Base-by-base conservation (phyloP, 2,329 filamentous ascomycete genomes). In the Thielaviopsis populi region DNA sequence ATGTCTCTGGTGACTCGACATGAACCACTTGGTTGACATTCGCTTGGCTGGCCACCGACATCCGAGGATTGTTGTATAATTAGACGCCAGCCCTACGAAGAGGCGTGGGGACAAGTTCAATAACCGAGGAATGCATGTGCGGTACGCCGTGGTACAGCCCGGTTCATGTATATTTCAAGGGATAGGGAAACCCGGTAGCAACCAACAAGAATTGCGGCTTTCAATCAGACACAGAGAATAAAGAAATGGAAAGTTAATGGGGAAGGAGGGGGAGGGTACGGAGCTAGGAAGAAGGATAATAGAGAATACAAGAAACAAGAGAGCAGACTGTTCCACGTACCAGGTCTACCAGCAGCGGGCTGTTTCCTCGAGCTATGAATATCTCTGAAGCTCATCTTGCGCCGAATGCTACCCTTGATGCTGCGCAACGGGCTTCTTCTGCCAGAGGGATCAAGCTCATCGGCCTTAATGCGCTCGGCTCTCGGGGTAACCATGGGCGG, bases 301-400 rank as follows among this genome's bases (percentile, higher is more conserved):
- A n/a, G 22, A 41, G 24, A 17, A 10, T 62, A 19, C 13, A 46
- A 53, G 5, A 63, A 43, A 56, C 41, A 19, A 46, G 11, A 56
- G 53, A n/a, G 54, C 63, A 54, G 5, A 59, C 2, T 13, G 10
- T 53, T 24, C 54, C 46, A 66, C 67, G 58, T 79, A 89, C 87
- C 81, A 76, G 87, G 82, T 75, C 89, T 86, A 68, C 85, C 83
- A 68, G 86, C 78, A 30, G 85, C 87, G 61, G 91, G 86, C 70
- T 94, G 89, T 73, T 91, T 86, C 77, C 92, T 92, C 78, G 89
- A 82, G 76, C 91, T 97, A 75, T 88, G 96, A 88, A 97, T 95
- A 70, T 96, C 94, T 69, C 86, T 83, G 74, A 92, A 90, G 70
- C 92, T 96, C 75, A 99, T 88, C 70, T 94, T 89, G 73, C 94